These are phyloP conservation scores for Alnus glutinosa DNA, from an alignment of 306 rosid species.

Conservation along the genomic window DNA sequence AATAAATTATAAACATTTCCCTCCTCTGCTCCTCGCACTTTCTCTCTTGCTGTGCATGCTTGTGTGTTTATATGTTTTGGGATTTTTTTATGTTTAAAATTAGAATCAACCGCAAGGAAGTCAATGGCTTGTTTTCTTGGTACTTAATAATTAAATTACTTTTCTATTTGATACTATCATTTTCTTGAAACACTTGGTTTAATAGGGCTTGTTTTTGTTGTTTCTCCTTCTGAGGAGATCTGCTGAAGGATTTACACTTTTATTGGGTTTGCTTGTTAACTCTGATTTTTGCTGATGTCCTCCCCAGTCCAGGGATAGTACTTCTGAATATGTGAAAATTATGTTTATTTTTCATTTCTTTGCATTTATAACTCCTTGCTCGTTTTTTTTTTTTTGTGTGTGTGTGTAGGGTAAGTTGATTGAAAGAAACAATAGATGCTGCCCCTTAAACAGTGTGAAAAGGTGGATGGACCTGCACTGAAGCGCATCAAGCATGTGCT, in stretches of 20 bases:
- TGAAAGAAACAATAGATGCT: conserved; percentile 27
- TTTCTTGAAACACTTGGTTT: neutral
- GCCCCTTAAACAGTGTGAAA: too few species aligned
- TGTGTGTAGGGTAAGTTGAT: conserved; percentile 9
- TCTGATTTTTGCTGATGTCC: neutral
- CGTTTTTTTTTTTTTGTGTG: neutral
- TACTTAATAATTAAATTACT: neutral
- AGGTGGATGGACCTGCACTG: too few species aligned
- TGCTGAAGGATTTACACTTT: neutral
- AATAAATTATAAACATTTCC: neutral
- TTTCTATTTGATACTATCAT: neutral
- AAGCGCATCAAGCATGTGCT: too few species aligned
- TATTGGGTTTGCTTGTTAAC: neutral
- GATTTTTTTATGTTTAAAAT: neutral
- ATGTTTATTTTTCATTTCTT: neutral
- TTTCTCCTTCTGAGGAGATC: neutral
- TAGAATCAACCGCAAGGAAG: neutral
- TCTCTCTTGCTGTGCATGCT: neutral
- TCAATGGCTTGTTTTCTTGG: neutral
- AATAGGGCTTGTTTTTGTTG: neutral
- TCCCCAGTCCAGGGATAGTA: neutral
- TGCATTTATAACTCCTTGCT: neutral
- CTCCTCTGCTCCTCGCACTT: neutral
- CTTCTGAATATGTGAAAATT: neutral
- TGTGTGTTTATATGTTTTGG: neutral